Conservation (phyloP, 345 rosid genomes). For the Salix suchowensis region DNA sequence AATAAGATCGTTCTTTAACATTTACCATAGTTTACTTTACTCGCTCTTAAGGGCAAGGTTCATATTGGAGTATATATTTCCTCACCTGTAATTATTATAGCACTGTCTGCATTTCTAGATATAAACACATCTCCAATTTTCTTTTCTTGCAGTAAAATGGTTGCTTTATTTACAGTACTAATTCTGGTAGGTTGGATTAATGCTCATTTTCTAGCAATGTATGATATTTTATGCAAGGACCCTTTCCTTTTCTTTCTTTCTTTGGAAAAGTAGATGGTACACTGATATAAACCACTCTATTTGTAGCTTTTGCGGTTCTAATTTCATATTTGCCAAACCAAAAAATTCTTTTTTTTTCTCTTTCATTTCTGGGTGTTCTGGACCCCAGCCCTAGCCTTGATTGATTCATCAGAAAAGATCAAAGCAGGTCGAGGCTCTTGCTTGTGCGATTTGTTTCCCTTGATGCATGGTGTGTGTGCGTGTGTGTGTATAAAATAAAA, state of each 20-base stretch:
- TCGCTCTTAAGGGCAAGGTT: not conserved
- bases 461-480: not conserved
- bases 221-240: conserved; percentile 1
- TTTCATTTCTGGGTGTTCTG: not conserved
- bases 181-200: not conserved
- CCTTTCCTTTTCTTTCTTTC: not conserved
- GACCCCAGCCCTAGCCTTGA: conserved; percentile 10
- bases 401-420: conserved; percentile 22
- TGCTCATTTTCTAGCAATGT: conserved; percentile 2
- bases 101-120: not conserved
- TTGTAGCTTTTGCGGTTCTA: conserved; percentile 12
- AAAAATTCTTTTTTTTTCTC: not conserved
- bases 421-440: conserved; percentile 13
- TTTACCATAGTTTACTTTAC: not conserved
- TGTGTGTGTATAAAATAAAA: no score
- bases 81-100: not conserved
- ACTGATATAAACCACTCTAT: not conserved
- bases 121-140: not conserved
- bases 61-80: not conserved
- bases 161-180: no score
- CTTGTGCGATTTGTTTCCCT: not conserved
- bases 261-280: conserved; percentile 1
- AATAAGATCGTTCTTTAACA: no score
- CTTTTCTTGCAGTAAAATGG: not conserved
- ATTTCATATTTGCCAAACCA: not conserved